A percentile compares a stretch with the other conserved stretches of the same genome.
These are phyloP conservation scores for Acanthochlamys bracteata DNA, from an alignment of 106 monocot species.

Conservation along the genomic window DNA sequence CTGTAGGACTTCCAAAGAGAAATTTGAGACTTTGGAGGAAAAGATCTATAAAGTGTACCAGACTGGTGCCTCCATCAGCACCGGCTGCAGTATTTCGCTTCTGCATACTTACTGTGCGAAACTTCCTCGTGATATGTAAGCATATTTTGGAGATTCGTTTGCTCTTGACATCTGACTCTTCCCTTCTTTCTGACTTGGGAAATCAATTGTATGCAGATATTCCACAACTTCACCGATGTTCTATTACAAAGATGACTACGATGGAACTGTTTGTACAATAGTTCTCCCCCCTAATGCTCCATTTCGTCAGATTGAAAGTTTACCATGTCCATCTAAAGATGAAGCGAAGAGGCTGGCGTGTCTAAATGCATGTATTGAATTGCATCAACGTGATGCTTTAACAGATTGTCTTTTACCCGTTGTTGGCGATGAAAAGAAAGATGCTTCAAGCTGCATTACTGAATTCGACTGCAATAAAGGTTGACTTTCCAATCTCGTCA, in stretches of 20 bases:
- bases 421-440: conserved; percentile 16
- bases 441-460: conserved; percentile 8
- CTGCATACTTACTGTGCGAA: conserved; percentile 77
- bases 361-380: conserved; percentile 62
- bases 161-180: neutral
- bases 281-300: conserved; percentile 90
- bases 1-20: conserved; percentile 47
- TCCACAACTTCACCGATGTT: conserved; percentile 65
- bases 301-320: conserved; percentile 64
- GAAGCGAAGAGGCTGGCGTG: conserved; percentile 84
- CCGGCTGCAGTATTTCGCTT: conserved; percentile 81
- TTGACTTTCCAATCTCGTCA: conserved; percentile 7
- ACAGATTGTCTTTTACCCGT: conserved; percentile 81
- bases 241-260: conserved; percentile 47
- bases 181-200: neutral
- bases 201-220: conserved; percentile 32
- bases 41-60: conserved; percentile 44
- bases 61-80: conserved; percentile 88
- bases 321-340: conserved; percentile 66
- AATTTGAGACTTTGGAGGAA: conserved; percentile 68
- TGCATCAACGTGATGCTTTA: conserved; percentile 71
- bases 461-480: conserved; percentile 29
- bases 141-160: neutral
- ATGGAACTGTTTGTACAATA: conserved; percentile 65
- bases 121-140: conserved; percentile 76